These are phyloP conservation scores for Westerdykella ornata DNA, from an alignment of 2,329 filamentous ascomycete species.

Conservation along the genomic window DNA sequence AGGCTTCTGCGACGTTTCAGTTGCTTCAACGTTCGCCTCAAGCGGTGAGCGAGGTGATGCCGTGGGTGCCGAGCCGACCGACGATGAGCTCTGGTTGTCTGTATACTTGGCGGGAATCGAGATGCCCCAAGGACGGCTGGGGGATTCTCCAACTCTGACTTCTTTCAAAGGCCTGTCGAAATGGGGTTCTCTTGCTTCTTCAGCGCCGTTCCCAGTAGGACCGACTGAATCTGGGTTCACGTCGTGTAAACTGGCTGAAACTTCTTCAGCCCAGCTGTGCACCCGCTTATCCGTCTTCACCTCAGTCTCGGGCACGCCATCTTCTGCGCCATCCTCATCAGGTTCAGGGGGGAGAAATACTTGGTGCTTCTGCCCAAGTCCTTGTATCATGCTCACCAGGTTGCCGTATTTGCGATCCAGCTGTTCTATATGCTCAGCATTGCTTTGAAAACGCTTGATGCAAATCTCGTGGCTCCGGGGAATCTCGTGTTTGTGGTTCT, in stretches of 20 bases:
- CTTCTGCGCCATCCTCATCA: constrained; percentile 44
- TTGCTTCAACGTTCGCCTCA: constrained; percentile 26
- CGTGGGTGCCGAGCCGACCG: constrained; percentile 37
- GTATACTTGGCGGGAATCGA: constrained; percentile 58
- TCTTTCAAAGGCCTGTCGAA: constrained; percentile 85
- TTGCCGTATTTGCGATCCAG: constrained; percentile 92
- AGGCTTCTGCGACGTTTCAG: constrained; percentile 22
- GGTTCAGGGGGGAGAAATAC: constrained; percentile 65
- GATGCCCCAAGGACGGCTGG: constrained; percentile 89
- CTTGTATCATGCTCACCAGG: constrained; percentile 89
- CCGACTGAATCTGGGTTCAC: too few species aligned
- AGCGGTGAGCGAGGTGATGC: constrained; percentile 49
- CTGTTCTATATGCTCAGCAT: constrained; percentile 76
- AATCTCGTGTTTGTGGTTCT: constrained; percentile 90
- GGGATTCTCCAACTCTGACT: constrained; percentile 86
- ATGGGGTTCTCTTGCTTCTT: constrained; percentile 60
- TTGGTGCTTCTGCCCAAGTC: constrained; percentile 78
- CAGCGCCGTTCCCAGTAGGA: constrained; percentile 24
- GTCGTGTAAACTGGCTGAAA: constrained; percentile 52
- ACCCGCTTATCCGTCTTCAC: constrained; percentile 61
- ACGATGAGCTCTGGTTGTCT: constrained; percentile 35
- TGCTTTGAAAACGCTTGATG: constrained; percentile 80
- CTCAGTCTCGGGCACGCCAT: constrained; percentile 40
- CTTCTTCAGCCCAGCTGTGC: constrained; percentile 76
- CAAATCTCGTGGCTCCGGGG: constrained; percentile 91